Conservation (phyloP, 495 filamentous ascomycete species). For the Xylaria longipes region DNA sequence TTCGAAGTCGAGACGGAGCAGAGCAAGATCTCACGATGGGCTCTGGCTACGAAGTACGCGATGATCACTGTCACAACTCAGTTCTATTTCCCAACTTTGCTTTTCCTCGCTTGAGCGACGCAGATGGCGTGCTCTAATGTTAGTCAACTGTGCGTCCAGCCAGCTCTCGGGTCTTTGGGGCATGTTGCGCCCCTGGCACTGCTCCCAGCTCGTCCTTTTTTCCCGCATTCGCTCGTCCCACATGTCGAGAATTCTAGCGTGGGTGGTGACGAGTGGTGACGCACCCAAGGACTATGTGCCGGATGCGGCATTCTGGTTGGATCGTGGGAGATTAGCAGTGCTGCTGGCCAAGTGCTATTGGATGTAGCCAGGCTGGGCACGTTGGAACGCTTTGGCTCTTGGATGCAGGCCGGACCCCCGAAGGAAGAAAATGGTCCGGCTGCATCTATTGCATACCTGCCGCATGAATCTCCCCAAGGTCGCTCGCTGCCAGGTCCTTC, state of each 20-base stretch:
- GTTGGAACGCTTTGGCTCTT: constrained; percentile 7
- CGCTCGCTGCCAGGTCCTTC: neutral
- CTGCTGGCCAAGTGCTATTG: constrained; percentile 33
- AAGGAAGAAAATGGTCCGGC: constrained; percentile 32
- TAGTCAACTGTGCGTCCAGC: constrained; percentile 11
- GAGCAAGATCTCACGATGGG: constrained; percentile 5
- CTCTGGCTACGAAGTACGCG: neutral
- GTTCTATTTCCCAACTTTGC: neutral
- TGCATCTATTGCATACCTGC: neutral
- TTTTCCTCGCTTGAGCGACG: constrained; percentile 15
- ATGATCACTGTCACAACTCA: neutral
- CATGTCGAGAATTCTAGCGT: neutral
- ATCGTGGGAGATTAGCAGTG: constrained; percentile 40
- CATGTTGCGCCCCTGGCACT: constrained; percentile 1
- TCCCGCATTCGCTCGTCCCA: constrained; percentile 22
- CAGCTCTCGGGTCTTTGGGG: neutral
- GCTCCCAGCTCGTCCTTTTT: constrained; percentile 1
- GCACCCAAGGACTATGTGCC: constrained; percentile 2
- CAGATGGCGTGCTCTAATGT: constrained; percentile 6
- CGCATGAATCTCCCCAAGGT: neutral
- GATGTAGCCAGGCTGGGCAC: constrained; percentile 18
- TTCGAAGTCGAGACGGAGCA: constrained; percentile 20
- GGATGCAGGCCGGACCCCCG: constrained; percentile 29
- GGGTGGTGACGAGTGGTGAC: constrained; percentile 15
- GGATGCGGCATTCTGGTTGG: constrained; percentile 32